These are phyloP conservation scores for Forsythia viridissima DNA, from an alignment of 257 asterid genomes.

Conservation along the genomic window DNA sequence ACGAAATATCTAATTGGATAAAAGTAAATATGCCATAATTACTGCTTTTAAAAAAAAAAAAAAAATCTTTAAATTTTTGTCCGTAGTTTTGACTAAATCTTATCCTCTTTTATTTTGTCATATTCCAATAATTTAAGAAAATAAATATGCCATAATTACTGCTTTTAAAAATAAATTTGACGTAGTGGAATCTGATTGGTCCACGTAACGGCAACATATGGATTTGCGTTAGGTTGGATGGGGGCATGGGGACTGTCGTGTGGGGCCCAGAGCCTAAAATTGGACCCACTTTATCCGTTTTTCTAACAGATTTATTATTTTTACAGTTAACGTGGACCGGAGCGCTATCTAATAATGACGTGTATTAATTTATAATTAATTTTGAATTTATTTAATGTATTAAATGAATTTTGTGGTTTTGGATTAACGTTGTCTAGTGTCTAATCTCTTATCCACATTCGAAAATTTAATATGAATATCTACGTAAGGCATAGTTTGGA, in stretches of 20 bases:
- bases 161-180: too few relatives aligned
- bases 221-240: not conserved
- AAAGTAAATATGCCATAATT: too few relatives aligned
- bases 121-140: too few relatives aligned
- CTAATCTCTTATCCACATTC: not conserved
- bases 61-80: too few relatives aligned
- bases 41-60: too few relatives aligned
- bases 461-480: not conserved
- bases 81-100: too few relatives aligned
- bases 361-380: not conserved
- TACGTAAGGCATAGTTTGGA: too few relatives aligned
- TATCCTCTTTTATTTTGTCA: too few relatives aligned
- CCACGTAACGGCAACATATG: not conserved
- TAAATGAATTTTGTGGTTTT: not conserved
- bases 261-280: not conserved
- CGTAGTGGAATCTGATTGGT: not conserved
- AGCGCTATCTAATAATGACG: not conserved
- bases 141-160: too few relatives aligned
- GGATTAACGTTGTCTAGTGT: not conserved
- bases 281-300: slow-evolving; percentile 27
- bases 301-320: not conserved
- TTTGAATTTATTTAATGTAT: not conserved
- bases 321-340: not conserved
- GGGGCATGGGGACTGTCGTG: not conserved
- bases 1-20: too few relatives aligned